Evolutionary conservation across 257 asterid species (phyloP), one percentile per base, ranked within the genome.

Genomic region (Anisodus tanguticus): DNA sequence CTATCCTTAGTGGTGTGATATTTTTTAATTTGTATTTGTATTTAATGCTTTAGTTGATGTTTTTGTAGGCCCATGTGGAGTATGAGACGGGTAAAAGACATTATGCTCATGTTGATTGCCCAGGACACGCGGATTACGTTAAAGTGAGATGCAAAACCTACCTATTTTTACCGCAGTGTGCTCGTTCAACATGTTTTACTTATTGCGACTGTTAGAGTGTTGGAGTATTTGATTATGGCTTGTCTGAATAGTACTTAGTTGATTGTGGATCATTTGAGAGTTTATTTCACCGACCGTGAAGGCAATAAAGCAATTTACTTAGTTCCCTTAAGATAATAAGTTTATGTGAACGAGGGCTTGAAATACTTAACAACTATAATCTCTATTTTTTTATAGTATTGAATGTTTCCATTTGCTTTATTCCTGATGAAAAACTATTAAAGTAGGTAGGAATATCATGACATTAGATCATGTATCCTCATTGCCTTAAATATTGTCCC

Each of bases 81-180:
- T 96, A 96, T 39, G 99, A 96, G 88, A 96, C 99, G 39, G 85
- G 88, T 15, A 96, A 96, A 89, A 90, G 99, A 63, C 99, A 96
- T 87, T 96, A 95, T 86, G 98, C 99, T 57, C 99, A 95, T 66
- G 99, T 95, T 6, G 99, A 95, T 85, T 95, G 99, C 85, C 99
- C 99, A 31, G 99, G 99, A 7, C 99, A 95, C 67, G 99, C 99
- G 8, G 99, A 95, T 84, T 95, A 95, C 84, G 98, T 95, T 82
- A 95, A 95, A 88, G 99, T 94, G 86, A 88, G 95, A 82, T 66
- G 58, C 64, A 49, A 47, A 53, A 47, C 81, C 51, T 51, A 12
- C 53, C 64, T 55, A 51, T 79, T 69, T 8, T 37, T 82, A 5
- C 11, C 74, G 2, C 43, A 31, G n/a, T 51, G 41, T 31, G 41